Evolutionary conservation across 1,139 yeast genomes (phyloP), one percentile per base, ranked within the genome.

Genomic region (Yamadazyma dendronema): DNA sequence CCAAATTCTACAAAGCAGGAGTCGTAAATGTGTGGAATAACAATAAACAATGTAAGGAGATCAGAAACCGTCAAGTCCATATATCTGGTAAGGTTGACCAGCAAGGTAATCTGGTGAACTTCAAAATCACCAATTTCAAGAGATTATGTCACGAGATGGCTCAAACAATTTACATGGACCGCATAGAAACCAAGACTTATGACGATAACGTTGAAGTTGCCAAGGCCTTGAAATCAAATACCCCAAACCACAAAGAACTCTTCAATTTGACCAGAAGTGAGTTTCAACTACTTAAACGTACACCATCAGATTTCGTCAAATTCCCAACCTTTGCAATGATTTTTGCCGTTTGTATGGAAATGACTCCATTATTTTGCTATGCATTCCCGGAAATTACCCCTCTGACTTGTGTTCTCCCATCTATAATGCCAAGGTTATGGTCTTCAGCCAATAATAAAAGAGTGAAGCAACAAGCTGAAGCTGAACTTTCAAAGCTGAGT

Each of bases 371-470:
- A 0, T 41, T 84, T 3, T 77, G 87, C 43, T 72, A 71, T 41
- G 47, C 67, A 1, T 59, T 83, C 36, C 94, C 94, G 0, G 74
- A 73, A 39, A 53, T 84, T 11, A 72, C 86, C 1, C 94, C 94
- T 0, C 72, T 74, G 46, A 84, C 92, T 0, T 85, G 94, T 57
- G 63, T 77, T 4, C 61, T 80, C 33, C 88, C 88, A 0, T 62
- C 66, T 2, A 58, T 77, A 12, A 48, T 67, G 27, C 71, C 74
- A 0, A 52, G 68, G 25, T 33, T 69, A 16, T 66, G 72, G 72
- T 48, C 47, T 22, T 38, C 46, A 4, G 41, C 41, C 4, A 36
- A 50, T 6, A 39, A 33, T 11, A 28, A 30, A 7, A 30, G 34
- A 15, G 31, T 51, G 5, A 31, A 32, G 10, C 39, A 38, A 22